These are phyloP conservation scores for Abelmoschus esculentus DNA, from an alignment of 345 rosid species.

Conservation along the genomic window DNA sequence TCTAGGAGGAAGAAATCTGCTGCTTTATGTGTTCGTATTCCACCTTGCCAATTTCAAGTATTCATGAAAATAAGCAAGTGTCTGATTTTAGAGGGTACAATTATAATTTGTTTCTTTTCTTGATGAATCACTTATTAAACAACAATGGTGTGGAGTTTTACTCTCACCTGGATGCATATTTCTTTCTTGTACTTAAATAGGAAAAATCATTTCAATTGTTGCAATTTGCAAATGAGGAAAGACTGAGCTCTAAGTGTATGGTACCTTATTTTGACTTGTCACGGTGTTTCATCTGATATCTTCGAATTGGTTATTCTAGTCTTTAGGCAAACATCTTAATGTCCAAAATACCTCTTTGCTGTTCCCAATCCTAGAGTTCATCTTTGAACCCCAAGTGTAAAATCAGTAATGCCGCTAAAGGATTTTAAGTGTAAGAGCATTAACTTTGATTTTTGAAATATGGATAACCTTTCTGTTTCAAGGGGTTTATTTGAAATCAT, in stretches of 20 bases:
- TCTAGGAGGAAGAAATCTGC: constrained; percentile 2
- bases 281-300: not conserved
- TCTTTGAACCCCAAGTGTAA: not conserved
- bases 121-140: not conserved
- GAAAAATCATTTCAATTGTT: not conserved
- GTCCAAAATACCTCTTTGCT: not conserved
- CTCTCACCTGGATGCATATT: not conserved
- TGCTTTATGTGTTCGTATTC: not conserved
- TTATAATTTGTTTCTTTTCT: not conserved
- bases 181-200: not conserved
- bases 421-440: not conserved
- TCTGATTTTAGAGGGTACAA: not conserved
- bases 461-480: not conserved
- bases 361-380: not conserved
- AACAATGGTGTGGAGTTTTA: not conserved
- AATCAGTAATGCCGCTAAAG: not conserved
- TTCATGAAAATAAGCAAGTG: not conserved
- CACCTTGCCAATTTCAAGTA: not conserved
- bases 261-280: not conserved
- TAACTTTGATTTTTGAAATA: not conserved
- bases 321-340: not conserved
- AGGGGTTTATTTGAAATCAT: constrained; percentile 2
- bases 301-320: not conserved
- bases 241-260: too few species aligned
- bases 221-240: not conserved